Evolutionary conservation across 306 rosid genomes (phyloP), one percentile per base, ranked within the genome.

Genomic region (Rubus idaeus): DNA sequence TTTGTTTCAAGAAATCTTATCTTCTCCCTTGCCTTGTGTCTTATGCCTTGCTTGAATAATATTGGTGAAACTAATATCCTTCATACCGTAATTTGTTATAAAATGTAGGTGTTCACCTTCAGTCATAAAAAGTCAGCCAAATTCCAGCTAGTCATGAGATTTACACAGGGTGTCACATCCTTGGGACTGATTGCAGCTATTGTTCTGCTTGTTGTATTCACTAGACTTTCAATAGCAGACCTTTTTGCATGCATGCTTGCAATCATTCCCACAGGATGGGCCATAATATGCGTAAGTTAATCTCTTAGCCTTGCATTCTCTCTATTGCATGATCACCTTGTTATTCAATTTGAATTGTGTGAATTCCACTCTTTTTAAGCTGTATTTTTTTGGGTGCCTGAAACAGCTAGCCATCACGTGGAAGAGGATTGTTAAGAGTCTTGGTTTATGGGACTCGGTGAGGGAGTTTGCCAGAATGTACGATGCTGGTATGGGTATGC

Each of bases 401-500:
- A 76, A 77, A 85, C 91, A 95, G 98, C 51, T 95, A 71, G 98
- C 96, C 37, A 83, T 95, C 67, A 75, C 98, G 18, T 95, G 98
- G 98, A 95, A 44, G 90, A 88, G 42, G 81, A 41, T 90, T 13
- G 85, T 90, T 11, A 66, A 78, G 84, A 82, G 70, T 44, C 86
- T 95, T 3, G 98, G 98, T 8, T 60, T 95, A 87, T 95, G 97
- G 97, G 97, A 92, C 61, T 92, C 95, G 4, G 92, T 95, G 60
- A 94, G 98, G 6, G 97, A 95, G 84, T 95, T 95, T 77, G 96
- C 91, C 21, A 88, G 98, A 80, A 83, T 95, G 92, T 95, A 92
- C 70, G 98, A 95, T 83, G 98, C 98, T n/a, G 97, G 93, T 68
- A 95, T 95, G 98, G 98, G 98, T 8, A 71, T 90, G 87, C 77